Evolutionary conservation across 192 early-diverging fungal genomes (phyloP).

Genomic region (Podila verticillata): DNA sequence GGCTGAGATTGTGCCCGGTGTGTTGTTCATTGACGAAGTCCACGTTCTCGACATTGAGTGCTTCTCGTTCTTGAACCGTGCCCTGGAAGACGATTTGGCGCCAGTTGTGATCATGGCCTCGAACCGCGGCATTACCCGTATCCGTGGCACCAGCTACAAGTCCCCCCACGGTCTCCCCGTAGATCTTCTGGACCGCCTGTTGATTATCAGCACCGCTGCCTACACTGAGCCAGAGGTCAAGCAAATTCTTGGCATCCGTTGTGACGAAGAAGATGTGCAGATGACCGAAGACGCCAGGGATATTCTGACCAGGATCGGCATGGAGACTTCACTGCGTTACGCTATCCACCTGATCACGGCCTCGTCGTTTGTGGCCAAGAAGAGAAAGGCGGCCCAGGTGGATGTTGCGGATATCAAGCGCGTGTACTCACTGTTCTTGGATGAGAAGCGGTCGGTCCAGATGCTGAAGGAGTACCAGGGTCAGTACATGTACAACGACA

Average conservation of each 20-base stretch:
- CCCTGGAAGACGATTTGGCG: conserved; percentile 95
- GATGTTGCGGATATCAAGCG: conserved; percentile 95
- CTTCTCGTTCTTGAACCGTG: conserved; percentile 98
- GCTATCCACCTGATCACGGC: conserved; percentile 98
- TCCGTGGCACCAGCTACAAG: conserved; percentile 96
- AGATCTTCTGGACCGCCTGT: conserved; percentile 93
- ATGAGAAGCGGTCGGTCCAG: conserved; percentile 96
- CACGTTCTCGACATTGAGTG: conserved; percentile 99
- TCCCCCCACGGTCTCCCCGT: conserved; percentile 98
- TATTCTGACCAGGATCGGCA: conserved; percentile 89
- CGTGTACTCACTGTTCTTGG: conserved; percentile 95
- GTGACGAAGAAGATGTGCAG: conserved; percentile 94
- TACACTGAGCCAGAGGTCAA: conserved; percentile 88
- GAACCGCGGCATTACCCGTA: conserved; percentile 94
- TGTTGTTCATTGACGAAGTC: conserved; percentile 98
- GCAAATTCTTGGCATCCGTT: conserved; percentile 90
- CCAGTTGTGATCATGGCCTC: conserved; percentile 99
- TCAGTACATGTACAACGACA: conserved; percentile 92
- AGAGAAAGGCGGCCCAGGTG: conserved; percentile 88
- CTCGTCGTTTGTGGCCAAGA: conserved; percentile 87
- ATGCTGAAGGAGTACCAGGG: conserved; percentile 94
- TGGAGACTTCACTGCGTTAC: conserved; percentile 93
- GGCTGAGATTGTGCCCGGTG: conserved; percentile 97
- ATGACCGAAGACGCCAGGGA: conserved; percentile 88
- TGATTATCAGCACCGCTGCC: conserved; percentile 93